phyloP scores from a whole-genome alignment of 148 eudicot species.

The Silene latifolia region DNA sequence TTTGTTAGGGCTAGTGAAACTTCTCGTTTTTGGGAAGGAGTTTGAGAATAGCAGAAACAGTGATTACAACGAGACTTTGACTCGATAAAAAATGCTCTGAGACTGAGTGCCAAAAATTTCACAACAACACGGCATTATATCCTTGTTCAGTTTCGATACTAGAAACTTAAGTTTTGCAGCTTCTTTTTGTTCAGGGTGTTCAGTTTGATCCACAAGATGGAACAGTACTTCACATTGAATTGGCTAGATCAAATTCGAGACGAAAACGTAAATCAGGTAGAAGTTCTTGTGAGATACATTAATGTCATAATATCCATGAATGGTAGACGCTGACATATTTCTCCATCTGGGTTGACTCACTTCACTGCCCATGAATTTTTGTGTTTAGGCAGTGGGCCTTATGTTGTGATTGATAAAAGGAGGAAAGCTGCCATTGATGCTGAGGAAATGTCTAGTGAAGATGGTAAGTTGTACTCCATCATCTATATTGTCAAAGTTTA shows the following conservation, averaged over 20 bases:
- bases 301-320: background rate
- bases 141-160: background rate
- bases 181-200: slow-evolving; percentile 58
- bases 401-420: slow-evolving; percentile 88
- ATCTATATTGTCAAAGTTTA: background rate
- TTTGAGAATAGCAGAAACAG: background rate
- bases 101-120: background rate
- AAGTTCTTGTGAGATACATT: background rate
- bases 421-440: slow-evolving; percentile 35
- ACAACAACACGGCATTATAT: background rate
- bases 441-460: slow-evolving; percentile 63
- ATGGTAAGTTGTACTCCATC: slow-evolving; percentile 39
- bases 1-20: background rate
- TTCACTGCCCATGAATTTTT: slow-evolving; percentile 8
- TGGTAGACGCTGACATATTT: background rate
- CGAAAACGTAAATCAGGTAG: slow-evolving; percentile 65
- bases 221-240: slow-evolving; percentile 65
- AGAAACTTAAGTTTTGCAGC: background rate
- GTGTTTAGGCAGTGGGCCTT: slow-evolving; percentile 65
- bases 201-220: slow-evolving; percentile 86
- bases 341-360: slow-evolving; percentile 8
- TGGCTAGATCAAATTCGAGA: slow-evolving; percentile 90
- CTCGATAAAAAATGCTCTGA: background rate
- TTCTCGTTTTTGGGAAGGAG: background rate
- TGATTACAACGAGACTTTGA: background rate